Evolutionary conservation across 495 filamentous ascomycete genomes (phyloP).

Genomic region (Lasiosphaeria hispida): DNA sequence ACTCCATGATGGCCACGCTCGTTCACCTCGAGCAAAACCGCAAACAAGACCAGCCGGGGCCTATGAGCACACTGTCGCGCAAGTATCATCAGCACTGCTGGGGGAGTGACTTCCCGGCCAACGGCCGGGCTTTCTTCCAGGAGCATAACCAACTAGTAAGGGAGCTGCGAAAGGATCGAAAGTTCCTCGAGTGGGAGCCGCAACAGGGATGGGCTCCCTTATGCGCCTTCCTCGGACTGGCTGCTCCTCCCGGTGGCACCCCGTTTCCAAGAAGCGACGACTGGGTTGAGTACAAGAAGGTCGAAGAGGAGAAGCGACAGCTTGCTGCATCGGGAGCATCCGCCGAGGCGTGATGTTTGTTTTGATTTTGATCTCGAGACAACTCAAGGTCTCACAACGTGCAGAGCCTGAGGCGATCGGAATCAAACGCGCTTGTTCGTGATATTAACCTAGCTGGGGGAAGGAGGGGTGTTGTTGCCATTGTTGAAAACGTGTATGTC

Average conservation of each 20-base stretch:
- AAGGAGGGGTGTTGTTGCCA: no score
- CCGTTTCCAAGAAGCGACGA: slow-evolving; percentile 21
- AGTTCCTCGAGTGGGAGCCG: slow-evolving; percentile 62
- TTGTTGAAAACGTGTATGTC: no score
- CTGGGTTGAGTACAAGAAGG: slow-evolving; percentile 20
- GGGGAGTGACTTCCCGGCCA: slow-evolving; percentile 28
- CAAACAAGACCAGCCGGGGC: slow-evolving; percentile 18
- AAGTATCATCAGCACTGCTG: slow-evolving; percentile 33
- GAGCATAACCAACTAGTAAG: slow-evolving; percentile 31
- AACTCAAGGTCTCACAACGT: no score
- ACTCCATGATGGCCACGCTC: slow-evolving; percentile 40
- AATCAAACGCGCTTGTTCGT: no score
- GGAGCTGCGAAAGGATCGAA: slow-evolving; percentile 18
- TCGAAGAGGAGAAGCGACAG: slow-evolving; percentile 7
- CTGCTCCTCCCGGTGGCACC: slow-evolving; percentile 48
- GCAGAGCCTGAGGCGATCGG: no score
- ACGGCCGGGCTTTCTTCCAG: slow-evolving; percentile 31
- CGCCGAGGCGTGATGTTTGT: no score
- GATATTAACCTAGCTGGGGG: no score
- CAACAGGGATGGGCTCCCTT: slow-evolving; percentile 66
- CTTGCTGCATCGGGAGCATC: neutral
- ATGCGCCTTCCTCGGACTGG: slow-evolving; percentile 63
- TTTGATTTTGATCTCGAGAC: no score
- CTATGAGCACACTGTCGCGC: slow-evolving; percentile 28
- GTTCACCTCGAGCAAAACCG: slow-evolving; percentile 28